Base-by-base conservation (phyloP, 768 basidiomycete species). In the Coprinellus micaceus region DNA sequence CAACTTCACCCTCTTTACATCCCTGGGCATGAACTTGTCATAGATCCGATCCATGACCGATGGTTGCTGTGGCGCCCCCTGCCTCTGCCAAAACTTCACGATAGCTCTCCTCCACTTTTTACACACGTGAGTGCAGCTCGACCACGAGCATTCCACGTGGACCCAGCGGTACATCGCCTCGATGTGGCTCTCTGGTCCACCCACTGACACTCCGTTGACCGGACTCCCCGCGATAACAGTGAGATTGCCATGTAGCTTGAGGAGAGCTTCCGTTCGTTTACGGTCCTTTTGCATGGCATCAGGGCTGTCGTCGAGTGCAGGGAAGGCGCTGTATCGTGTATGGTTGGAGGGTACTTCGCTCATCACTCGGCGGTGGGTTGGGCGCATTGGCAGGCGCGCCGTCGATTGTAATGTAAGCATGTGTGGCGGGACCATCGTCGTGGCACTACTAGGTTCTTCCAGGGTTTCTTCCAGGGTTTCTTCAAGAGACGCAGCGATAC, bases 1-100 rank as follows among this genome's bases (percentile, higher is more conserved):
- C 33, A 51, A 51, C 33, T 37, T 51, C 6, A 51, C 49, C 30
- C 49, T 51, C 49, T 51, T 51, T 30, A 36, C 29, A 24, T 51
- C 49, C 49, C 49, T 30, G 3, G 49, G 49, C 49, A 51, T 37
- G 36, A 51, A 51, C 30, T 51, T 51, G 22, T 51, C 49, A 36
- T 51, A 51, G 24, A 51, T 51, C 49, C 30, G 33, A 33, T 51
- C 49, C 49, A 51, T 51, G 13, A 51, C 49, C 21, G 49, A n/a
- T 5, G 49, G 49, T 15, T 33, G 33, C 15, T 51, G 30, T 24
- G 49, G n/a, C 10, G 30, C 33, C 19, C 49, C 30, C 33, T 51
- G 30, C 21, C 30, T 51, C 33, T 51, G 49, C 49, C 49, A 51
- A 22, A 51, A 51, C 49, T 37, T 51, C 17, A 39, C 33, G 30